Conservation (phyloP, 257 asterid genomes). For the Coffea eugenioides region DNA sequence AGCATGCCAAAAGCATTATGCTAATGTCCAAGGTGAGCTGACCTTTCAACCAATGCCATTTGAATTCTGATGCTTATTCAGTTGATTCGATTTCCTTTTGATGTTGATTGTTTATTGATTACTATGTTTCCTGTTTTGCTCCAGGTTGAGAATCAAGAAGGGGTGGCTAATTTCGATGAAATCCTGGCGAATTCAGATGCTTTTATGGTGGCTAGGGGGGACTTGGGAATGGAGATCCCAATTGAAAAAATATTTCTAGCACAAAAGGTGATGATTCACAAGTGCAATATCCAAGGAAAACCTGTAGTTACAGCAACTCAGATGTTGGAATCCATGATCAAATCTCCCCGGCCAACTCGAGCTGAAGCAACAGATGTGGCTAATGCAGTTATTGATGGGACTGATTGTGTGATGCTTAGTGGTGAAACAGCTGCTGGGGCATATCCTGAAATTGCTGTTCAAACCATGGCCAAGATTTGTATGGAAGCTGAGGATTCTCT, state of each 20-base stretch:
- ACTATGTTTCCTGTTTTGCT: no score
- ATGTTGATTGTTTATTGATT: no score
- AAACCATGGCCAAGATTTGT: conserved; percentile 85
- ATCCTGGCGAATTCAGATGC: conserved; percentile 83
- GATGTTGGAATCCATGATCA: conserved; percentile 88
- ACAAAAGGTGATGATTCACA: conserved; percentile 88
- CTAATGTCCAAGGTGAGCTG: conserved; percentile 45
- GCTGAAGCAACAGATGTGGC: conserved; percentile 96
- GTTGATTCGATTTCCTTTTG: no score
- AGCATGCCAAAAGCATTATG: conserved; percentile 29
- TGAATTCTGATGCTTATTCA: no score
- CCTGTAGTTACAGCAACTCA: conserved; percentile 94
- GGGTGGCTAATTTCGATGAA: conserved; percentile 87
- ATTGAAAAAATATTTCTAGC: conserved; percentile 85
- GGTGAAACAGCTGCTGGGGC: conserved; percentile 98
- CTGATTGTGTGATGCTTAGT: conserved; percentile 90
- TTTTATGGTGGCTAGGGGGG: conserved; percentile 93
- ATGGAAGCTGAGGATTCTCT: conserved; percentile 84
- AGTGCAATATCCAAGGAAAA: conserved; percentile 86
- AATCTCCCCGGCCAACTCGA: conserved; percentile 89
- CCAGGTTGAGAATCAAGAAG: conserved; percentile 91
- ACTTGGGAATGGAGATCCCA: conserved; percentile 89
- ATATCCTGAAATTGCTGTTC: conserved; percentile 84
- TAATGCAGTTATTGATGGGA: conserved; percentile 87
- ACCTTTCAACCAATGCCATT: background rate